These are phyloP conservation scores for Candida railenensis DNA, from an alignment of 805 yeast species.

Conservation along the genomic window DNA sequence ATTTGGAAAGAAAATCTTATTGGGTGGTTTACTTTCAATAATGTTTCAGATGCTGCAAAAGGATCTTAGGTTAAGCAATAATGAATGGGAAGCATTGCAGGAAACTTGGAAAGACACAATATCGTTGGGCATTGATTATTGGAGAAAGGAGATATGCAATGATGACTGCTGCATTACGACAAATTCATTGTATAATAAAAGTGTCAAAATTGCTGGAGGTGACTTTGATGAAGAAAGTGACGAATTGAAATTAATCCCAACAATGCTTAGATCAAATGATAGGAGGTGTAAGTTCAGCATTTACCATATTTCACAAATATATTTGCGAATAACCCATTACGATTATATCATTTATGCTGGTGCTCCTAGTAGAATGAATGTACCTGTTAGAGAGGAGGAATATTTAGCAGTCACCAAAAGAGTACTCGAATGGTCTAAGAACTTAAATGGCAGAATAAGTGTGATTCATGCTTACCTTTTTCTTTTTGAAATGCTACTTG, in stretches of 20 bases:
- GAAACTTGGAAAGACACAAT: conserved; percentile 27
- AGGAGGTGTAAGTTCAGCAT: conserved; percentile 23
- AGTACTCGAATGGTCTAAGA: conserved; percentile 52
- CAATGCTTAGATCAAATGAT: conserved; percentile 20
- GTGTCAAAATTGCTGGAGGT: neutral
- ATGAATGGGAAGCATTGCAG: conserved; percentile 23
- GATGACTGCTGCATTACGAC: conserved; percentile 18
- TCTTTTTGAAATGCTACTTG: conserved; percentile 59
- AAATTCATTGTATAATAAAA: conserved; percentile 10
- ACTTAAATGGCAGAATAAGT: conserved; percentile 48
- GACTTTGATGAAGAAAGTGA: neutral
- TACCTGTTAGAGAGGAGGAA: conserved; percentile 27
- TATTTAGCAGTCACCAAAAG: conserved; percentile 48
- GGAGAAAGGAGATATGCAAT: conserved; percentile 23
- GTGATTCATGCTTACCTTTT: conserved; percentile 62
- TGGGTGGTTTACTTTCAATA: conserved; percentile 25
- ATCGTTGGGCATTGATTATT: conserved; percentile 27
- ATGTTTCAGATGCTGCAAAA: conserved; percentile 30
- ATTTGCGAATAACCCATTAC: conserved; percentile 27
- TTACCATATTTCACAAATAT: conserved; percentile 27
- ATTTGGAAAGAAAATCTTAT: conserved; percentile 22
- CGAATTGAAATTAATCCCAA: conserved; percentile 13
- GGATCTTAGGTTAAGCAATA: conserved; percentile 23
- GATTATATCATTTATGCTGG: conserved; percentile 31
- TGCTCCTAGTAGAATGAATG: conserved; percentile 44